Evolutionary conservation across 2,329 filamentous ascomycete genomes (phyloP), one percentile per base, ranked within the genome.

Genomic region (Blumeria hordei): DNA sequence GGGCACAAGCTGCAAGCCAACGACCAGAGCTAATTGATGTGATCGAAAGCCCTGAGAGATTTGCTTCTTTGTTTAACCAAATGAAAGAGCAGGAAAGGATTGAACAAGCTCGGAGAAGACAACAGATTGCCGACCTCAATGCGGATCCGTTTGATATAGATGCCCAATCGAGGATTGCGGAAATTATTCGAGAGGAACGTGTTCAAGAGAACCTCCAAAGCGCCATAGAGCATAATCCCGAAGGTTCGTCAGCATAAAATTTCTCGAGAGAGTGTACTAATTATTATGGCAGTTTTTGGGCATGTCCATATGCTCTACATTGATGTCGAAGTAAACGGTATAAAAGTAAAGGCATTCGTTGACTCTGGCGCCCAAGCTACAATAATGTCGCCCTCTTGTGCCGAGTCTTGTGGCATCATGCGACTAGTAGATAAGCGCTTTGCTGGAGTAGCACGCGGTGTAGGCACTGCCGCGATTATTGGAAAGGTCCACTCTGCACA

Each of bases 331-430:
- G 92, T 98, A 62, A 98, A 98, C 68, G 83, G 85, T 11, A 77
- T 86, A 62, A 85, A 85, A 56, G 82, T 98, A 63, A 96, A 95
- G 71, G 92, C 90, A 2, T 83, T 98, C 61, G 92, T 98, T 57
- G 92, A 98, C 68, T 96, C 92, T 1, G 92, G 92, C 58, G 92
- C 92, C 28, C 92, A 98, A 70, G 88, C 90, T 32, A 98, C 92
- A 54, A 95, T 98, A 71, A 98, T 98, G 92, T 96, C 90, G 5
- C 92, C 92, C 5, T 75, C 80, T 28, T 95, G 88, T 64, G 92
- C 92, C 32, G 85, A 94, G 65, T 76, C 80, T 8, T 98, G 92
- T 65, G 87, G 87, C 62, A 96, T 98, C 68, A 94, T 94, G 85
- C 83, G 90, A 52, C 77, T 98, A 12, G 85, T 98, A 55, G 92